Evolutionary conservation across 2,329 filamentous ascomycete genomes (phyloP), one percentile per base, ranked within the genome.

Genomic region (Ceratocystis alfenasii): DNA sequence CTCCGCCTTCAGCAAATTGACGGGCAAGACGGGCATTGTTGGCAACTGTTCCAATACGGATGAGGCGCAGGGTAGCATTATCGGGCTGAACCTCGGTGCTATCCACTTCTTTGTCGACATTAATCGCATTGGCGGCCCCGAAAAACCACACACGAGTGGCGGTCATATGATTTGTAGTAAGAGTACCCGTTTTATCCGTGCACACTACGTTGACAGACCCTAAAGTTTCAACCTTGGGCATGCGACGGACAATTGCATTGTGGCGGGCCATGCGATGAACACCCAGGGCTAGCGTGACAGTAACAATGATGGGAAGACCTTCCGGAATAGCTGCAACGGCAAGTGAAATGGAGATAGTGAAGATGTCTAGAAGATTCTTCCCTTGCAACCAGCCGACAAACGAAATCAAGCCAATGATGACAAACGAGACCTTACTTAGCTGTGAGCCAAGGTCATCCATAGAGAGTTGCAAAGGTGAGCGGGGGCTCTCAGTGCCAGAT

Each of bases 131-230:
- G 20, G 78, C 75, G 20, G 83, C 82, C 69, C 91, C 90, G 74
- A 95, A 95, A 74, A 93, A 89, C 94, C 94, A 99, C 79, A 99
- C 86, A 73, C 94, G 95, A 17, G 91, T 92, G 0, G 91, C 91
- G 0, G 94, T 95, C 94, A 99, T 97, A 74, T 99, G 94, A 73
- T 97, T 99, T 73, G 92, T 91, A 0, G 94, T 99, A 68, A 99
- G 78, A 1, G 94, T 99, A 41, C 93, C 90, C 55, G 94, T 99
- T 78, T 99, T 99, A 79, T 99, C 94, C 70, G 91, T 96, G 78
- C 95, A 99, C 5, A 99, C 90, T n/a, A 99, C 92, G 72, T 97
- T 99, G 67, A 99, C 94, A n/a, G 92, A 96, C 7, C 95, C 95
- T 4, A 99, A 78, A 0, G 94, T 99, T 75, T 99, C 94, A 7